Evolutionary conservation across 371 early-diverging fungal genomes (phyloP), one percentile per base, ranked within the genome.

Genomic region (Batrachochytrium dendrobatidis): DNA sequence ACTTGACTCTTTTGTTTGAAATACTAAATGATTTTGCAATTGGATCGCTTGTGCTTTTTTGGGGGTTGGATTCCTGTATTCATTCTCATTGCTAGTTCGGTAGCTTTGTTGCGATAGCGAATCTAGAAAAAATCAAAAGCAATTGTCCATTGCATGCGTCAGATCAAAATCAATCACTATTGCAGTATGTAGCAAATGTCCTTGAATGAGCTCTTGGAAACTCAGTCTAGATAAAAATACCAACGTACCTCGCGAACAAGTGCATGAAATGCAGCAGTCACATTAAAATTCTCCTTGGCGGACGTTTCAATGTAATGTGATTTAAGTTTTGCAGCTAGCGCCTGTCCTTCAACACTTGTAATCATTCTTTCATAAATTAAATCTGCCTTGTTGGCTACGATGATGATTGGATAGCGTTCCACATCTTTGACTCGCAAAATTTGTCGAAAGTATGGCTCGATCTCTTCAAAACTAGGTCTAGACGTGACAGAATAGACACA

Each of bases 301-400:
- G 90, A 90, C 5, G 96, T 92, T 76, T 97, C 98, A 31, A 91
- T 79, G 72, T 93, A 90, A 34, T 81, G 76, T 63, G 91, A 89
- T 15, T 77, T 78, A 62, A 90, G 89, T 30, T 70, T 64, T 61
- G 82, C 75, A 15, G 97, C 94, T 18, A 89, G 81, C 10, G 88
- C 91, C 53, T 80, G 71, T 24, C 92, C 99, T 76, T 90, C 92
- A 74, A 53, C 57, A 29, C 49, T 60, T 30, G 61, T 31, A 35
- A 98, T 91, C 30, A 84, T 82, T 54, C 95, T 76, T 53, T 95
- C 88, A 25, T 69, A 63, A 43, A 84, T 85, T 55, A 94, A 70
- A 79, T 98, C 97, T 60, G 86, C 88, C 77, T 98, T 98, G 83
- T 98, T 98, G 30, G 89, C 98, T 8, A 95, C 85, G 22, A 98